Percentiles rank a stretch among this genome's conserved stretches.
Conservation (phyloP, 768 basidiomycete species). For the Leccinellum rugosiceps region DNA sequence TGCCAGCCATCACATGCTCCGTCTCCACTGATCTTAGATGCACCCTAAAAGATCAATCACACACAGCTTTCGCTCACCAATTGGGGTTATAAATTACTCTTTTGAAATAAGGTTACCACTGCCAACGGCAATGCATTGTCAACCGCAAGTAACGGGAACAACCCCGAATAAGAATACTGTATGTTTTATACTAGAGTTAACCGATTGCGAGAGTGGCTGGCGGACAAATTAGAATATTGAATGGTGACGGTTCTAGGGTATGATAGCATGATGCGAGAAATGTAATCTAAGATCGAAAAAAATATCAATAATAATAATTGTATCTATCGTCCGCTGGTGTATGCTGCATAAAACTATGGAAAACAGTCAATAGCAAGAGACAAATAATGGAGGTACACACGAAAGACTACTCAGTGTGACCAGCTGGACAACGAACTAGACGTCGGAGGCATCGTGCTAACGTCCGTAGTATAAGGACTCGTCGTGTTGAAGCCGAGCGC, state of each 20-base stretch:
- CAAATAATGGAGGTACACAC: background rate
- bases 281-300: background rate
- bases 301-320: background rate
- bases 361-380: background rate
- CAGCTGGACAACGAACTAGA: slow-evolving; percentile 7
- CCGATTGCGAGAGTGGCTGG: background rate
- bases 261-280: background rate
- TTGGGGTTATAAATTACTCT: background rate
- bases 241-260: background rate
- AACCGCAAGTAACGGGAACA: background rate
- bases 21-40: too few relatives aligned
- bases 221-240: background rate
- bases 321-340: too few relatives aligned
- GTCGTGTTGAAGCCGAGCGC: slow-evolving; percentile 1
- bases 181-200: too few relatives aligned
- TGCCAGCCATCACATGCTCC: background rate
- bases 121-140: too few relatives aligned
- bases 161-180: background rate
- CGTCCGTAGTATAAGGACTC: slow-evolving; percentile 9
- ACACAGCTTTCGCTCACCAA: background rate
- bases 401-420: background rate
- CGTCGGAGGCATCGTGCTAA: slow-evolving; percentile 16
- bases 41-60: too few relatives aligned
- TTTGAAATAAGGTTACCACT: too few relatives aligned
- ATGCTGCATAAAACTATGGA: background rate